Evolutionary conservation across 1,139 yeast species (phyloP).

Genomic region (Diutina catenulata): DNA sequence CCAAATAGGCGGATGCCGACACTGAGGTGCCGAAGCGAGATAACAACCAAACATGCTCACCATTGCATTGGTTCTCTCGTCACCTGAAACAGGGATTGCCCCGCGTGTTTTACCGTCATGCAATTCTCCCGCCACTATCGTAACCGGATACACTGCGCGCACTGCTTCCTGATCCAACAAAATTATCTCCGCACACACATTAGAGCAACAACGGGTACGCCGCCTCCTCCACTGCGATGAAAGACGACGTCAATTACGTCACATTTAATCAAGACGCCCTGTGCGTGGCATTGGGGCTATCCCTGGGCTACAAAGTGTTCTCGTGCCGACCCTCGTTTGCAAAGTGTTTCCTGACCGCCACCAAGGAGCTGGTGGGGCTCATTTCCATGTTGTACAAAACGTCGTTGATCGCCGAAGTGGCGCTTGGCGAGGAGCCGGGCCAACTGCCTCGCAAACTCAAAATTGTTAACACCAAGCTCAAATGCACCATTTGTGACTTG

Average conservation of each 20-base stretch:
- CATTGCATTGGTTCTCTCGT: no score
- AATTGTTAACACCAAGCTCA: slow-evolving; percentile 70
- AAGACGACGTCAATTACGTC: slow-evolving; percentile 36
- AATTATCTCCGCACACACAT: no score
- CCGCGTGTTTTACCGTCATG: no score
- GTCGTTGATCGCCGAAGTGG: slow-evolving; percentile 77
- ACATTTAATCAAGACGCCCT: slow-evolving; percentile 87
- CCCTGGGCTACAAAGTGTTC: slow-evolving; percentile 70
- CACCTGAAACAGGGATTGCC: no score
- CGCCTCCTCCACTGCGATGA: no score
- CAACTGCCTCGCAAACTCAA: slow-evolving; percentile 73
- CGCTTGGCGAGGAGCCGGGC: slow-evolving; percentile 72
- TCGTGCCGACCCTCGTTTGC: slow-evolving; percentile 81
- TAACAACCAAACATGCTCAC: no score
- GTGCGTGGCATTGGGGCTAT: slow-evolving; percentile 76
- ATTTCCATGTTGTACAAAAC: slow-evolving; percentile 91
- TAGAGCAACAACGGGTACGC: no score
- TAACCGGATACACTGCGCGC: no score
- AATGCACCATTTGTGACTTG: slow-evolving; percentile 69
- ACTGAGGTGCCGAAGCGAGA: no score
- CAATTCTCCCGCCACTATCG: no score
- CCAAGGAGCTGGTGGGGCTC: slow-evolving; percentile 51
- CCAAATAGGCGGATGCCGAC: no score
- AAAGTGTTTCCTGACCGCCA: slow-evolving; percentile 44
- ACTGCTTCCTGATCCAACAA: no score